Evolutionary conservation across 2,329 filamentous ascomycete genomes (phyloP), one percentile per base, ranked within the genome.

Genomic region (Aspergillus hiratsukae): DNA sequence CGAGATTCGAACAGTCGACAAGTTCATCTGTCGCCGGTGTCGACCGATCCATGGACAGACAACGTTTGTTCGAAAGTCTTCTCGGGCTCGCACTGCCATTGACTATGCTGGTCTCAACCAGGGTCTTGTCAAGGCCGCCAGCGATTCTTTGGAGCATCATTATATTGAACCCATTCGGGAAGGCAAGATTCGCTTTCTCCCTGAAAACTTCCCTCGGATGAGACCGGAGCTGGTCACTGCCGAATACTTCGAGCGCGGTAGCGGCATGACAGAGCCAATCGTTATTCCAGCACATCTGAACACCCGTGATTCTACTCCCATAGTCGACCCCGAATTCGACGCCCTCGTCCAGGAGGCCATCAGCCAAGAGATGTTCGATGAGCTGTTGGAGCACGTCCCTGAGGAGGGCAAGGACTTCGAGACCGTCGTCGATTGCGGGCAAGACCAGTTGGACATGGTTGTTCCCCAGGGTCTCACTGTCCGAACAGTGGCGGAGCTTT

Each of bases 61-160:
- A 25, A 88, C 86, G 1, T 86, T 81, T 70, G 83, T 87, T 48
- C 83, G 86, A 58, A 88, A 87, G 67, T 88, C 86, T 23, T 80
- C 81, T 49, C 79, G 86, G 53, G 83, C 84, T 31, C 83, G 86
- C 64, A 84, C 83, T 35, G 81, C 83, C 17, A 87, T 88, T 57
- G 86, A 88, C 67, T 88, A 88, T 69, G 85, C 85, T 51, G 84
- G 85, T 49, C 75, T 88, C 43, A 85, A 88, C 62, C 82, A 86
- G 69, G 86, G 86, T 43, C 79, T 87, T 14, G 75, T 88, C 52
- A 86, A 86, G 68, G 84, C 84, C 1, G 84, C 84, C 5, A 82
- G 83, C 53, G 84, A 88, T 58, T 83, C 82, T 31, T 75, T 81
- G 50, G 84, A 87, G 59, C 86, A 88, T 66, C 86, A 87, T 65